Percentiles rank a stretch among this genome's conserved stretches.
Conservation (phyloP, 306 rosid species). For the Casuarina cunninghamiana region DNA sequence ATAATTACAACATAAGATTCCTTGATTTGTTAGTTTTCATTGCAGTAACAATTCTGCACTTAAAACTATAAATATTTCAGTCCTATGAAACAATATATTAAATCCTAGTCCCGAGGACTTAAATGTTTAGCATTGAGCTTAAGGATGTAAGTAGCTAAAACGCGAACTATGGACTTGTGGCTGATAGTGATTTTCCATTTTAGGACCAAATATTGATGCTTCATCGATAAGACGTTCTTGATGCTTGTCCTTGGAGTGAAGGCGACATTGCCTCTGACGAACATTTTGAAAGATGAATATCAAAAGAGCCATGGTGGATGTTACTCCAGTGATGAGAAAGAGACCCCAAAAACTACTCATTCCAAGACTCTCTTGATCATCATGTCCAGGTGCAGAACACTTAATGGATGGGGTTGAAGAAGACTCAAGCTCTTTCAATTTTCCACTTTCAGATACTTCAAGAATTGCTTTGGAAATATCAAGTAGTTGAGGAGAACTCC, state of each 20-base stretch:
- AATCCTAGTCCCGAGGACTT: too few relatives aligned
- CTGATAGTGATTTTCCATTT: neutral
- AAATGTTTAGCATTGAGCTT: too few relatives aligned
- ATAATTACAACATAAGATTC: neutral
- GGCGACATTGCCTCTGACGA: neutral
- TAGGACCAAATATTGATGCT: neutral
- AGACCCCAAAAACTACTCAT: conserved; percentile 2
- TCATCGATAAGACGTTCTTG: neutral
- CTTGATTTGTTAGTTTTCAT: conserved; percentile 9
- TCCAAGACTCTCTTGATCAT: neutral
- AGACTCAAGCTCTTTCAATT: neutral
- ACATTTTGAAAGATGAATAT: neutral
- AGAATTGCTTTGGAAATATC: conserved; percentile 7
- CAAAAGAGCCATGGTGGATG: conserved; percentile 3
- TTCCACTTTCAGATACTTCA: neutral
- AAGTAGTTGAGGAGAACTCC: conserved; percentile 2
- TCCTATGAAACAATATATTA: too few relatives aligned
- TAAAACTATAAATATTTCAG: too few relatives aligned
- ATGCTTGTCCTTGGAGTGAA: neutral
- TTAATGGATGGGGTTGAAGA: neutral
- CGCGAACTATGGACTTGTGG: too few relatives aligned
- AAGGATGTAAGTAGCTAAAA: too few relatives aligned
- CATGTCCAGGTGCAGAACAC: neutral
- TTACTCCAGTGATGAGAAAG: neutral
- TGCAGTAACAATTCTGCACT: neutral